Conservation (phyloP, 192 early-diverging fungal genomes). For the Podila horticola region DNA sequence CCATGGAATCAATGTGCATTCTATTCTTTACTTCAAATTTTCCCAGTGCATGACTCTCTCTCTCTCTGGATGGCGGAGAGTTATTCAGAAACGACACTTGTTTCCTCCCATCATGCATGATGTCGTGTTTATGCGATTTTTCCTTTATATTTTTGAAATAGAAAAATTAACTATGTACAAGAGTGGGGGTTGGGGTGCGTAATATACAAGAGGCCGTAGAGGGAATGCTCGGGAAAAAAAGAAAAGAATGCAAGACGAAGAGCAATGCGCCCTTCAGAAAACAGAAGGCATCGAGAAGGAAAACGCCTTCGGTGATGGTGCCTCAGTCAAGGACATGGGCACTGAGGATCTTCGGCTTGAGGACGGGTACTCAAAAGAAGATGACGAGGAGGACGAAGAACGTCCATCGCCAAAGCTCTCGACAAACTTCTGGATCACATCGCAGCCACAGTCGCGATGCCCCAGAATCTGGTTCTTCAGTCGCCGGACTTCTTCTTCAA, state of each 20-base stretch:
- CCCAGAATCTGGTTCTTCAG: slow-evolving; percentile 42
- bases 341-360: background rate
- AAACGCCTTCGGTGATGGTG: too few species aligned
- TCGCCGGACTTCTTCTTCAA: slow-evolving; percentile 38
- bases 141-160: background rate
- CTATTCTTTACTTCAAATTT: too few species aligned
- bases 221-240: background rate
- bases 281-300: slow-evolving; percentile 2
- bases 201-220: background rate
- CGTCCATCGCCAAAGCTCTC: slow-evolving; percentile 9
- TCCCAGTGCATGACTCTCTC: too few species aligned
- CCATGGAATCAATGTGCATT: too few species aligned
- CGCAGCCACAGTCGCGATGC: slow-evolving; percentile 41
- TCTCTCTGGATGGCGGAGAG: too few species aligned
- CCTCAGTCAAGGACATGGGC: too few species aligned
- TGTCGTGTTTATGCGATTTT: background rate
- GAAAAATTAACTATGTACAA: background rate
- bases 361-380: too few species aligned
- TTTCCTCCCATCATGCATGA: too few species aligned
- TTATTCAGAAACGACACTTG: too few species aligned
- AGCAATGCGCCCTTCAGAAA: background rate
- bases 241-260: background rate
- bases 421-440: slow-evolving; percentile 46
- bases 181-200: background rate
- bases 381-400: background rate